These are phyloP conservation scores for Microstegium vimineum DNA, from an alignment of 176 grass and related monocot genomes.

Conservation along the genomic window DNA sequence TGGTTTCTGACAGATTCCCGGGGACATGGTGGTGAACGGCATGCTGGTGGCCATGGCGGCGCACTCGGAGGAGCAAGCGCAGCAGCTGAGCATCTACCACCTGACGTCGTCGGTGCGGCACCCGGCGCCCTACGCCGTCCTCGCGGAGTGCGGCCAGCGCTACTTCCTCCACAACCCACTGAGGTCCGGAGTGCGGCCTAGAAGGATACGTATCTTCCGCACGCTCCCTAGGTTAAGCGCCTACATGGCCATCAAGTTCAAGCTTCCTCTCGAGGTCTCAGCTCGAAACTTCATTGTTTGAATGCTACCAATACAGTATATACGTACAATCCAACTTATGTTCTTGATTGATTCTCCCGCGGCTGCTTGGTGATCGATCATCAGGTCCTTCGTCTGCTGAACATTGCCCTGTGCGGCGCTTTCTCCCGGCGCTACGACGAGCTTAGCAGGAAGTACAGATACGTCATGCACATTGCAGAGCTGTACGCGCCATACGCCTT, in stretches of 20 bases:
- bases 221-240: constrained; percentile 5
- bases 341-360: background rate
- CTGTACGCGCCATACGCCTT: constrained; percentile 43
- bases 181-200: background rate
- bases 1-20: constrained; percentile 31
- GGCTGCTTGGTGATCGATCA: background rate
- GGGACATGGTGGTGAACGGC: constrained; percentile 68
- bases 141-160: background rate
- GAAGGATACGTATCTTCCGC: constrained; percentile 41
- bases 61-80: constrained; percentile 16
- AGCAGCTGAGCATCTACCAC: constrained; percentile 28
- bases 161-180: constrained; percentile 49
- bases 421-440: background rate
- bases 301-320: background rate
- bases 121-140: constrained; percentile 16
- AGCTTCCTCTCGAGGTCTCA: constrained; percentile 39
- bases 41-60: constrained; percentile 48
- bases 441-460: constrained; percentile 29
- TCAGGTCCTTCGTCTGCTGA: constrained; percentile 14
- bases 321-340: background rate
- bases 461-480: constrained; percentile 31
- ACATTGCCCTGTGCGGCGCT: background rate
- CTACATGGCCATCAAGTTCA: constrained; percentile 47
- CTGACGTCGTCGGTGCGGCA: constrained; percentile 41
- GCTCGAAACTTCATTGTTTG: background rate